These are phyloP conservation scores for Leccinum subrobustum DNA, from an alignment of 1,284 basidiomycete species.

Conservation along the genomic window DNA sequence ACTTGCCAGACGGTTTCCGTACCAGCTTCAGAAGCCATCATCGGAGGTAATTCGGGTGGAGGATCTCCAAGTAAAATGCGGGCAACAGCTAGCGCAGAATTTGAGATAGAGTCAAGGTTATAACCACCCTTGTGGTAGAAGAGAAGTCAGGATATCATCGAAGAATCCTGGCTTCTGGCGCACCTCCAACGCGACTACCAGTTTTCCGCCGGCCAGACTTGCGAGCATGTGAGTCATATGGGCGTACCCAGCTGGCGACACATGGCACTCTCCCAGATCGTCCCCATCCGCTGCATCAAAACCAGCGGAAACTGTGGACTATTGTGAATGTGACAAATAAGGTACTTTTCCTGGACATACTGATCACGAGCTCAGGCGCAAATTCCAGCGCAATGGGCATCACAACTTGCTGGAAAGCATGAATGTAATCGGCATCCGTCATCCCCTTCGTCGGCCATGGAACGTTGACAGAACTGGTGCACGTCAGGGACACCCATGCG, in stretches of 20 bases:
- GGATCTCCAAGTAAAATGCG: conserved; percentile 84
- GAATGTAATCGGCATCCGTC: conserved; percentile 94
- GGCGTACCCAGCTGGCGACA: conserved; percentile 92
- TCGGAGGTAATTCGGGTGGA: conserved; percentile 68
- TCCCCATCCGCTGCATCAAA: conserved; percentile 97
- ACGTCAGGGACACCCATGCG: conserved; percentile 13
- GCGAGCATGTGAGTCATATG: conserved; percentile 98
- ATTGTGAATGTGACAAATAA: conserved; percentile 5
- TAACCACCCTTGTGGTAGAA: conserved; percentile 81
- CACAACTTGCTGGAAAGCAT: conserved; percentile 93
- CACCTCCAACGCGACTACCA: conserved; percentile 95
- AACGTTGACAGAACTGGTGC: conserved; percentile 84
- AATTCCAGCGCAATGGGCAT: conserved; percentile 99
- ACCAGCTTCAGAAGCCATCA: conserved; percentile 74
- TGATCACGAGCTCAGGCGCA: conserved; percentile 92
- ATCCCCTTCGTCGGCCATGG: conserved; percentile 92
- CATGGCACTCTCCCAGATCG: conserved; percentile 85
- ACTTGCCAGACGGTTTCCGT: conserved; percentile 89
- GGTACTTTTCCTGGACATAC: conserved; percentile 48
- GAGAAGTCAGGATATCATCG: conserved; percentile 8
- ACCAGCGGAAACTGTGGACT: conserved; percentile 83
- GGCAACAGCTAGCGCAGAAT: conserved; percentile 85
- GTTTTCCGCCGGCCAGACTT: conserved; percentile 83
- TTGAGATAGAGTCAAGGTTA: conserved; percentile 86
- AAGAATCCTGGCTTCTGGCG: background rate